Conservation (phyloP, 2,329 filamentous ascomycete species). For the Alternaria consortialis region DNA sequence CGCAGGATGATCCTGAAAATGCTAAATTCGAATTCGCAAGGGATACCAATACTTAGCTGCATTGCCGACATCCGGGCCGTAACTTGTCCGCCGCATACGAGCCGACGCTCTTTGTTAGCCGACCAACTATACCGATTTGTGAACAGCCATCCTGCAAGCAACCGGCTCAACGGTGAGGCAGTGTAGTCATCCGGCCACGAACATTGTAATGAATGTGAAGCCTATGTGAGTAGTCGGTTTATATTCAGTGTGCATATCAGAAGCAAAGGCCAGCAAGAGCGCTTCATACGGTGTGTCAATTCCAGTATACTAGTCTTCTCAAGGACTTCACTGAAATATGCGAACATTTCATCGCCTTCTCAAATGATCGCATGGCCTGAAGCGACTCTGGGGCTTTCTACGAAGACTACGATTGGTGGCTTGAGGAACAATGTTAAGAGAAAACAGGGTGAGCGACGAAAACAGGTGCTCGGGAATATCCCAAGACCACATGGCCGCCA, state of each 20-base stretch:
- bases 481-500: constrained; percentile 4
- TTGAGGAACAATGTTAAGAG: constrained; percentile 49
- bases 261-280: not conserved
- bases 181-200: not conserved
- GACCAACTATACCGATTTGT: not conserved
- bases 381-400: not conserved
- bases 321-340: not conserved
- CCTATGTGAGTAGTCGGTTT: not conserved
- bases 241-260: not conserved
- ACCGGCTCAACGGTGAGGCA: not conserved
- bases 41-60: constrained; percentile 5
- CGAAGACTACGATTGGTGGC: constrained; percentile 5
- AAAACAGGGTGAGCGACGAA: constrained; percentile 35
- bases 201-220: not conserved
- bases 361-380: not conserved
- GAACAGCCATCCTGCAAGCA: constrained; percentile 1
- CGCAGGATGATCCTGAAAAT: not conserved
- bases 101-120: constrained; percentile 10
- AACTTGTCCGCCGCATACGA: constrained; percentile 9
- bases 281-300: not conserved
- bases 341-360: not conserved
- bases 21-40: not conserved
- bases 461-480: constrained; percentile 12
- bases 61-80: constrained; percentile 10
- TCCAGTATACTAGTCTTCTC: not conserved